Conservation (phyloP, 169 alveolate species). For the Plasmodium malariae region DNA sequence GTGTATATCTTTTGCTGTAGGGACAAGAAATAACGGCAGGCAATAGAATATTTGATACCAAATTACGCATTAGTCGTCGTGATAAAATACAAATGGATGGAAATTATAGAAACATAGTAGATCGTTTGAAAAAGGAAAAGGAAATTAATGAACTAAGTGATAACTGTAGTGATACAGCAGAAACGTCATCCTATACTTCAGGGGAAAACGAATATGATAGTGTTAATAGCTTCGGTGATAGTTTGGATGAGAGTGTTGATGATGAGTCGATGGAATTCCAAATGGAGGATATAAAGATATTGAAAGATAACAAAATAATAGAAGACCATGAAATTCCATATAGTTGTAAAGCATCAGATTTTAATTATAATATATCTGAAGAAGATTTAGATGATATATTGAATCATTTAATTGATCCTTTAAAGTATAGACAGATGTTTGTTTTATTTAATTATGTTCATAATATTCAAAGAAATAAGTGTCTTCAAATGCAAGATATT, state of each 20-base stretch:
- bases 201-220: not conserved
- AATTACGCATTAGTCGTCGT: not conserved
- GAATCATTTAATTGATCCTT: not conserved
- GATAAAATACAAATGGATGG: not conserved
- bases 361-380: not conserved
- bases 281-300: not conserved
- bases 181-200: too few relatives aligned
- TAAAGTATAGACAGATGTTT: constrained; percentile 7
- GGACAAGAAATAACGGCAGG: too few relatives aligned
- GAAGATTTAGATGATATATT: not conserved
- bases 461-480: not conserved
- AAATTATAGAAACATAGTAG: not conserved
- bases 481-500: not conserved
- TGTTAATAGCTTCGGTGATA: not conserved
- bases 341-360: not conserved
- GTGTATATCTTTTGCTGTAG: too few relatives aligned
- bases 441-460: constrained; percentile 7
- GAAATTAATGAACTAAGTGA: not conserved
- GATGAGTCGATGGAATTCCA: not conserved
- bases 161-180: not conserved
- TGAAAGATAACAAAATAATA: constrained; percentile 3
- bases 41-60: too few relatives aligned
- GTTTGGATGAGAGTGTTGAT: too few relatives aligned
- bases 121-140: not conserved
- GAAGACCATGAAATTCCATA: not conserved